A percentile compares a stretch with the other conserved stretches of the same genome.
These are phyloP conservation scores for Saitozyma podzolica DNA, from an alignment of 768 basidiomycete genomes.

Conservation along the genomic window DNA sequence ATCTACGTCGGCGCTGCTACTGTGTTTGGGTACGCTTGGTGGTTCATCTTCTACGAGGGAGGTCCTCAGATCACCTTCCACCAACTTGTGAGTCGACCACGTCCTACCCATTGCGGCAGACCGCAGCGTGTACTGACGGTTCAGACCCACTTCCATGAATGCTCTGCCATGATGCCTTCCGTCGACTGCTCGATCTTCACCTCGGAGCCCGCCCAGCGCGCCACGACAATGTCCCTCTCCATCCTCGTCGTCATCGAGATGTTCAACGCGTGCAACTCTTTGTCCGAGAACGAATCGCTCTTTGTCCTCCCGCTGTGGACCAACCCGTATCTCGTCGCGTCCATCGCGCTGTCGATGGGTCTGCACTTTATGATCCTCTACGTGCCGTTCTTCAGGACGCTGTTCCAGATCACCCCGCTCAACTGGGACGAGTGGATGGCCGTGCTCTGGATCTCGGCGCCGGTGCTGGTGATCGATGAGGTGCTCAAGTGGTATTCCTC, in stretches of 20 bases:
- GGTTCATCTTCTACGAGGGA: constrained; percentile 87
- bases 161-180: constrained; percentile 55
- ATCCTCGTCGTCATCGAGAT: constrained; percentile 72
- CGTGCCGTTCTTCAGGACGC: constrained; percentile 86
- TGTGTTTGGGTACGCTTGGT: constrained; percentile 98
- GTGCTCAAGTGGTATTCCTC: constrained; percentile 67
- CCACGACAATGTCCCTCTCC: constrained; percentile 94
- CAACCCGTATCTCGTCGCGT: constrained; percentile 87
- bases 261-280: constrained; percentile 66
- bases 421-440: constrained; percentile 96
- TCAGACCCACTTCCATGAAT: constrained; percentile 96
- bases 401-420: constrained; percentile 90
- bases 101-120: neutral
- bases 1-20: constrained; percentile 92
- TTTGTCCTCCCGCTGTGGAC: constrained; percentile 87
- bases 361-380: constrained; percentile 94
- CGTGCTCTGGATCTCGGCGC: constrained; percentile 80
- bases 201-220: constrained; percentile 76
- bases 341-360: constrained; percentile 85
- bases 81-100: constrained; percentile 69
- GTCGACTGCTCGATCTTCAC: constrained; percentile 92
- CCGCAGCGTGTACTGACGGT: constrained; percentile 1
- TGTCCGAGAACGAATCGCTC: constrained; percentile 95
- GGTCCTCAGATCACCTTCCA: constrained; percentile 92
- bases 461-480: constrained; percentile 88